Evolutionary conservation across 1,139 yeast species (phyloP).

Genomic region (Kluyveromyces sp.): DNA sequence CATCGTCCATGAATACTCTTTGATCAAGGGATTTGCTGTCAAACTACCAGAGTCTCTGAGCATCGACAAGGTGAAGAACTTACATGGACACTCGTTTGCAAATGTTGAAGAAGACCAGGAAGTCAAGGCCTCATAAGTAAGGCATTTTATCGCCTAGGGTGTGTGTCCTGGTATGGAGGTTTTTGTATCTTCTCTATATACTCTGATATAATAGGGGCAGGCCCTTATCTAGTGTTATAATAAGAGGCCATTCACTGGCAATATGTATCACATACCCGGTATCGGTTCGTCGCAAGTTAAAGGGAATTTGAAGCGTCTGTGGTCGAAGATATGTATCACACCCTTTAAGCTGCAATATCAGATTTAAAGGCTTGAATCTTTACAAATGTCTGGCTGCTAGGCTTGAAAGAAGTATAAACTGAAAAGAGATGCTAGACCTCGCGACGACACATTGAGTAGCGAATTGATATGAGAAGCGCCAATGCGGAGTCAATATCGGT

Average conservation of each 20-base stretch:
- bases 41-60: constrained; percentile 21
- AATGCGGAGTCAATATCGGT: too few relatives aligned
- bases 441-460: too few relatives aligned
- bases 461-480: too few relatives aligned
- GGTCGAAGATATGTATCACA: too few relatives aligned
- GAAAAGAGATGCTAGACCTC: too few relatives aligned
- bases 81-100: constrained; percentile 20
- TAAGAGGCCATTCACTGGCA: neutral
- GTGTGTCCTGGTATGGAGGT: neutral
- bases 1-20: constrained; percentile 54
- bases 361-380: too few relatives aligned
- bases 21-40: constrained; percentile 59
- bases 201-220: neutral
- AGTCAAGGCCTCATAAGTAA: constrained; percentile 12
- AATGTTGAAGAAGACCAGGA: constrained; percentile 26
- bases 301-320: too few relatives aligned
- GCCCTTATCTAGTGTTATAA: neutral
- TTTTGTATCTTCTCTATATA: neutral
- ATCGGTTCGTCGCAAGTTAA: too few relatives aligned
- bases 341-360: too few relatives aligned
- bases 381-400: too few relatives aligned
- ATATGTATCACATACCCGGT: too few relatives aligned
- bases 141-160: neutral
- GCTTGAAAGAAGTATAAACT: too few relatives aligned
- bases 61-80: constrained; percentile 17